phyloP scores from a whole-genome alignment of 768 basidiomycete species.

The Dacryopinax primogenitus region DNA sequence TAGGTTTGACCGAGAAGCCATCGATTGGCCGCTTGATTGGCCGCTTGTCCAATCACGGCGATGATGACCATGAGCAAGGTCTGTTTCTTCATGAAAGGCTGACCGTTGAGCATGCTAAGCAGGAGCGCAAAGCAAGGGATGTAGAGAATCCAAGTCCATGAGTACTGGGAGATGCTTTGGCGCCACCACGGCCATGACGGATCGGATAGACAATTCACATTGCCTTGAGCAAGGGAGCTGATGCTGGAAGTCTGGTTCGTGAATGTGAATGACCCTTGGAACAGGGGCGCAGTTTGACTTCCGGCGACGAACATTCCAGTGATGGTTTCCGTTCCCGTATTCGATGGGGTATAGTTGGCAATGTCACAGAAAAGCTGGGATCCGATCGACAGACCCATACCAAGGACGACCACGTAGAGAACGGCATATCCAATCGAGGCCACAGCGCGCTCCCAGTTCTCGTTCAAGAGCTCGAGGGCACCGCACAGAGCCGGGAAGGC shows the following conservation, averaged over 20 bases:
- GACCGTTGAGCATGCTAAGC: slow-evolving; percentile 63
- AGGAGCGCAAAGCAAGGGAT: slow-evolving; percentile 62
- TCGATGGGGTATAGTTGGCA: slow-evolving; percentile 45
- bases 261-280: slow-evolving; percentile 55
- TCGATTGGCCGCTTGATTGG: slow-evolving; percentile 71
- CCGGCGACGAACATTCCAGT: slow-evolving; percentile 59
- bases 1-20: slow-evolving; percentile 78
- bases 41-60: slow-evolving; percentile 33
- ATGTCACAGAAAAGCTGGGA: slow-evolving; percentile 66
- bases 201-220: slow-evolving; percentile 58
- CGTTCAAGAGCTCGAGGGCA: slow-evolving; percentile 70
- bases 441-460: slow-evolving; percentile 71
- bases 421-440: slow-evolving; percentile 84
- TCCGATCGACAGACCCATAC: slow-evolving; percentile 74
- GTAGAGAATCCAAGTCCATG: slow-evolving; percentile 59
- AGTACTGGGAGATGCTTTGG: neutral
- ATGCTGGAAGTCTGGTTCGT: slow-evolving; percentile 39
- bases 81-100: slow-evolving; percentile 58
- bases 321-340: slow-evolving; percentile 39
- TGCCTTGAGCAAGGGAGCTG: slow-evolving; percentile 18
- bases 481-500: slow-evolving; percentile 63
- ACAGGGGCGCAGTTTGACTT: slow-evolving; percentile 33
- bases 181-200: slow-evolving; percentile 48
- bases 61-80: slow-evolving; percentile 75
- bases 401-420: slow-evolving; percentile 73